A percentile compares a stretch with the other conserved stretches of the same genome.
Evolutionary conservation across 2,329 filamentous ascomycete genomes (phyloP).

Genomic region (Alternaria sp.): DNA sequence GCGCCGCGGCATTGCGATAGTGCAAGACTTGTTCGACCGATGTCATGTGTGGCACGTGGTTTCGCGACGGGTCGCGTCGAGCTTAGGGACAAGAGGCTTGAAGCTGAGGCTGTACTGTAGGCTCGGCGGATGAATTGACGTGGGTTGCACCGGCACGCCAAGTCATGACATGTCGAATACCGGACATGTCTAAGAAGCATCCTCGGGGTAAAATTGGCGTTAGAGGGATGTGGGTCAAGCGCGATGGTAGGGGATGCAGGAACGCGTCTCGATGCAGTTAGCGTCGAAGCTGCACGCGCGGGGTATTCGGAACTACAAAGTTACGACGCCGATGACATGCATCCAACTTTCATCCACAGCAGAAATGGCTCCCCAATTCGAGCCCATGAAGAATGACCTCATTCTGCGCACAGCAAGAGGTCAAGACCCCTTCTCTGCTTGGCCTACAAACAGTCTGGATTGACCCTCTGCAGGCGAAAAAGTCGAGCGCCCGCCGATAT

Average conservation of each 20-base stretch:
- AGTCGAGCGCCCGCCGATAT: constrained; percentile 93
- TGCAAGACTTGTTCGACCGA: constrained; percentile 24
- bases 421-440: constrained; percentile 51
- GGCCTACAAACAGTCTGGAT: constrained; percentile 3
- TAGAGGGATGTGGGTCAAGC: constrained; percentile 1
- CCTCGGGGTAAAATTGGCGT: constrained; percentile 7
- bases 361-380: constrained; percentile 76
- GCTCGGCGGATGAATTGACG: neutral
- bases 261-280: constrained; percentile 35
- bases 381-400: constrained; percentile 90
- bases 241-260: constrained; percentile 16
- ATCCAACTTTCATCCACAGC: constrained; percentile 13
- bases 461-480: constrained; percentile 71
- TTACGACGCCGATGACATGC: constrained; percentile 25
- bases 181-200: constrained; percentile 30
- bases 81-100: constrained; percentile 13
- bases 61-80: constrained; percentile 39
- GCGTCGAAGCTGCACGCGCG: constrained; percentile 22
- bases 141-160: neutral
- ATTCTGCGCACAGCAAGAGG: constrained; percentile 90
- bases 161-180: constrained; percentile 14
- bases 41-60: constrained; percentile 37
- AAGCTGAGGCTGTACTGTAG: neutral
- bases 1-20: constrained; percentile 46
- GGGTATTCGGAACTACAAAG: constrained; percentile 32